Evolutionary conservation across 2,329 filamentous ascomycete species (phyloP).

Genomic region (Ceratocystis smalleyi): DNA sequence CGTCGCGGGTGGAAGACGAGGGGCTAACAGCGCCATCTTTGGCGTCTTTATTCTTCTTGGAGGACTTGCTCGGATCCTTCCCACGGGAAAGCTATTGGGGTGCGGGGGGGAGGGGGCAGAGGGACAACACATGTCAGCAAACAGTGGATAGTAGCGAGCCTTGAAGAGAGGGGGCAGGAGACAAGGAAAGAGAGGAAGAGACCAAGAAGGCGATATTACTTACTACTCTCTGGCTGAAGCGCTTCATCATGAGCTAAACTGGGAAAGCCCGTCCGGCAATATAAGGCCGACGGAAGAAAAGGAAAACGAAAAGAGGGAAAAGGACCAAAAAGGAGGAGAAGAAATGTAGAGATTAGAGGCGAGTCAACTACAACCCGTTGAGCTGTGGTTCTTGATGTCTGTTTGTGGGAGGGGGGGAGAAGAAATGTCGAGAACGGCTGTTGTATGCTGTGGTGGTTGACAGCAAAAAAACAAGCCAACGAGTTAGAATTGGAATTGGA

Average conservation of each 20-base stretch:
- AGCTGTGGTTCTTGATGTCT: background rate
- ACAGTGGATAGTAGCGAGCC: background rate
- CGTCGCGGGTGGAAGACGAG: conserved; percentile 41
- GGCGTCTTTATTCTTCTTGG: conserved; percentile 56
- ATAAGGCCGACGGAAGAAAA: conserved; percentile 14
- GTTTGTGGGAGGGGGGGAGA: background rate
- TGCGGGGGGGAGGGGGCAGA: background rate
- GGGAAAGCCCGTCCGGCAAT: conserved; percentile 18
- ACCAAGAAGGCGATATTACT: conserved; percentile 27
- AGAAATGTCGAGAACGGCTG: background rate
- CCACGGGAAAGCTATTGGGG: conserved; percentile 65
- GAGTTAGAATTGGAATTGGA: background rate
- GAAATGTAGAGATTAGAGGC: conserved; percentile 9
- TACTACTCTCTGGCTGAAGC: conserved; percentile 95
- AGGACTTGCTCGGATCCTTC: conserved; percentile 74
- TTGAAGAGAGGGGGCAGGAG: background rate
- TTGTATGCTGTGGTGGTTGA: background rate
- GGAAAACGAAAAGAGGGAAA: conserved; percentile 5
- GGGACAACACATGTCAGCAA: background rate
- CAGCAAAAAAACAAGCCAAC: background rate
- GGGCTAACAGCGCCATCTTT: conserved; percentile 72
- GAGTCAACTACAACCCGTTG: background rate
- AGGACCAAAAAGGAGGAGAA: conserved; percentile 7
- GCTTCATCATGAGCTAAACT: conserved; percentile 60
- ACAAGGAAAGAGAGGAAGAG: background rate